These are phyloP conservation scores for Cyberlindnera bimundalis DNA, from an alignment of 805 yeast species.

Conservation along the genomic window DNA sequence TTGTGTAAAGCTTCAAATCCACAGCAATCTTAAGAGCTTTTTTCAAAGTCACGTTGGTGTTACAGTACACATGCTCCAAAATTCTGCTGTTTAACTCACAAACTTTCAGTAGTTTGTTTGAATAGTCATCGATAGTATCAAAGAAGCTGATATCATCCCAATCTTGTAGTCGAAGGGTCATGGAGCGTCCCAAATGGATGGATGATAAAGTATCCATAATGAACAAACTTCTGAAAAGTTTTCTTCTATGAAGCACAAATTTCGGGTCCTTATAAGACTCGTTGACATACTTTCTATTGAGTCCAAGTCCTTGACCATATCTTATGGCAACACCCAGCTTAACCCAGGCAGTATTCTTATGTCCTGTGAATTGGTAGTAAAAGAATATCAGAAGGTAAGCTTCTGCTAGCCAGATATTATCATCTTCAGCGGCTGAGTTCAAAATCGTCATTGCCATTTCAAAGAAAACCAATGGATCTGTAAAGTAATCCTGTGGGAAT, in stretches of 20 bases:
- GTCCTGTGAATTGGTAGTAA: slow-evolving; percentile 39
- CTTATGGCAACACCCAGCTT: slow-evolving; percentile 40
- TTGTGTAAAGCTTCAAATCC: slow-evolving; percentile 35
- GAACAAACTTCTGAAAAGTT: slow-evolving; percentile 34
- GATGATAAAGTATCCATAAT: slow-evolving; percentile 35
- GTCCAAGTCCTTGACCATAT: slow-evolving; percentile 40
- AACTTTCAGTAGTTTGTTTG: slow-evolving; percentile 30
- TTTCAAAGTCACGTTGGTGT: slow-evolving; percentile 29
- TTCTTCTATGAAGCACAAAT: slow-evolving; percentile 31
- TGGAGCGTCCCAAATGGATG: slow-evolving; percentile 36
- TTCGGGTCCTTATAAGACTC: slow-evolving; percentile 32
- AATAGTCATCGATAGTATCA: slow-evolving; percentile 25
- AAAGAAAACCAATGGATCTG: slow-evolving; percentile 33
- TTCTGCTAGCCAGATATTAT: slow-evolving; percentile 40
- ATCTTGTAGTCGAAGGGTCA: slow-evolving; percentile 34
- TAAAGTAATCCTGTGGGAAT: slow-evolving; percentile 21
- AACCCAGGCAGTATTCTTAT: slow-evolving; percentile 42
- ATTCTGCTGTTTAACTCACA: slow-evolving; percentile 32
- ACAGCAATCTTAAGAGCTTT: slow-evolving; percentile 34
- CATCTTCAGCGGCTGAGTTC: slow-evolving; percentile 35
- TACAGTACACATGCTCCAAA: slow-evolving; percentile 32
- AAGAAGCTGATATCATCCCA: slow-evolving; percentile 36
- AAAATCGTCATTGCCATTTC: slow-evolving; percentile 34
- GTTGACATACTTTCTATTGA: slow-evolving; percentile 37
- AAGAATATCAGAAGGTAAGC: slow-evolving; percentile 38